Percentiles rank a stretch among this genome's conserved stretches.
Conservation (phyloP, 768 basidiomycete genomes). For the Favolaschia claudopus region DNA sequence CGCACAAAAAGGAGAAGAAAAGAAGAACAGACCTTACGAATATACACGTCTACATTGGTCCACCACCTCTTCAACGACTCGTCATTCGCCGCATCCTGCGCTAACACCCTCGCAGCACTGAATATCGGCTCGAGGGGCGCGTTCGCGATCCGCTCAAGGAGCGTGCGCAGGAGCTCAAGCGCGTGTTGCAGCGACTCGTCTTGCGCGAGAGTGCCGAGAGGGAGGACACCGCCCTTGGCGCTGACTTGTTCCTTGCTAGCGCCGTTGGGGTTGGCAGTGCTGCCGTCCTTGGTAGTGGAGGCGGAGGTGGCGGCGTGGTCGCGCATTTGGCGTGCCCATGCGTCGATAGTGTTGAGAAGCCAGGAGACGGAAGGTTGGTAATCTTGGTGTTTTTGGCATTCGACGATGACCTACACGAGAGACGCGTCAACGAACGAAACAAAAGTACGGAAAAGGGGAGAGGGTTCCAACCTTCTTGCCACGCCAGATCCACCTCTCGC, state of each 20-base stretch:
- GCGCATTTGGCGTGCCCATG: slow-evolving; percentile 55
- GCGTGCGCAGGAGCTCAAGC: slow-evolving; percentile 51
- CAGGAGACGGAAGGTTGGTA: slow-evolving; percentile 86
- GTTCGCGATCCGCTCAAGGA: slow-evolving; percentile 93
- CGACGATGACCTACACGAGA: slow-evolving; percentile 76
- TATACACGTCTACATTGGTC: slow-evolving; percentile 62
- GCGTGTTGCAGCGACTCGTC: slow-evolving; percentile 61
- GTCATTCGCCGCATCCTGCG: slow-evolving; percentile 78
- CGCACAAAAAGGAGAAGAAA: not conserved
- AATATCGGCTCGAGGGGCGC: slow-evolving; percentile 70
- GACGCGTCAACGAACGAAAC: not conserved
- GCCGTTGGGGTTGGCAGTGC: too few species aligned
- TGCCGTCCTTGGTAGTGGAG: slow-evolving; percentile 30
- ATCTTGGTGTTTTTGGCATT: slow-evolving; percentile 91
- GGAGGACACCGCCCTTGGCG: slow-evolving; percentile 34
- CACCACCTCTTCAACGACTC: slow-evolving; percentile 81
- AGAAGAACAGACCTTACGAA: slow-evolving; percentile 68
- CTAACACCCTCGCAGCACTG: slow-evolving; percentile 74
- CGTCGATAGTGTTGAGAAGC: slow-evolving; percentile 68
- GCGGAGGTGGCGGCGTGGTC: too few species aligned
- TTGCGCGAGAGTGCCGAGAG: slow-evolving; percentile 64
- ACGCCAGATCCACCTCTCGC: slow-evolving; percentile 93
- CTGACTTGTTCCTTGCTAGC: too few species aligned
- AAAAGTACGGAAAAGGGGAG: not conserved
- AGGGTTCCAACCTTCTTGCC: slow-evolving; percentile 82